phyloP scores from a whole-genome alignment of 352 stramenopile genomes.

The Pythium brassicae region DNA sequence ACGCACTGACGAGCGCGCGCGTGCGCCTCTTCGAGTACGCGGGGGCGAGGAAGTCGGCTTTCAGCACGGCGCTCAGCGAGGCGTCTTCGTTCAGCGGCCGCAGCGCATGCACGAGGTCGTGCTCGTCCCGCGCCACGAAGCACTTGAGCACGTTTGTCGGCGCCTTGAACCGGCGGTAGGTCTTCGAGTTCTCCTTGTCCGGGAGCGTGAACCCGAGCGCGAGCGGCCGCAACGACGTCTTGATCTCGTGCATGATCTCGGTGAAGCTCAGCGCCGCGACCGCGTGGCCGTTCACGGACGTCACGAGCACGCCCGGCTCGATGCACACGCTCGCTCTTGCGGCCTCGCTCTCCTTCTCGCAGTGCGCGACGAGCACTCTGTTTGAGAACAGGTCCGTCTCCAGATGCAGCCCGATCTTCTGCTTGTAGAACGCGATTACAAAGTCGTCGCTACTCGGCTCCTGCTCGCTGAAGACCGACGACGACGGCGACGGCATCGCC shows the following conservation, averaged over 20 bases:
- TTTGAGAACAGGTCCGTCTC: constrained; percentile 58
- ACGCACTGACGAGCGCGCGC: background rate
- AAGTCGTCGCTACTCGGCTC: constrained; percentile 31
- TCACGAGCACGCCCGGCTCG: constrained; percentile 49
- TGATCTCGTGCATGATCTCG: constrained; percentile 48
- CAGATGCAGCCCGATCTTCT: constrained; percentile 65
- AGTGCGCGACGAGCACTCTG: constrained; percentile 54
- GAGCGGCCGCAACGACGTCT: constrained; percentile 39
- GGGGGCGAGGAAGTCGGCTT: constrained; percentile 32
- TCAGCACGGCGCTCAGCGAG: constrained; percentile 45
- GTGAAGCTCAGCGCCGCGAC: constrained; percentile 37
- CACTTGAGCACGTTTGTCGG: constrained; percentile 49
- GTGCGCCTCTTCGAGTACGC: constrained; percentile 22
- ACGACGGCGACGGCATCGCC: background rate
- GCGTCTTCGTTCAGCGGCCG: constrained; percentile 44
- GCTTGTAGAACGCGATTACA: constrained; percentile 47
- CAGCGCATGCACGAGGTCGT: constrained; percentile 39
- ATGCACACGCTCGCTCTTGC: constrained; percentile 32
- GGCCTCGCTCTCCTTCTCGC: constrained; percentile 62
- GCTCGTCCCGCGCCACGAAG: constrained; percentile 37
- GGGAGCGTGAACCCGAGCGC: constrained; percentile 52
- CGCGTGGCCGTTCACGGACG: constrained; percentile 53
- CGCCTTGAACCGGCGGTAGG: constrained; percentile 39
- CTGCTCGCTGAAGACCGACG: constrained; percentile 1
- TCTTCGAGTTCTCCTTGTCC: constrained; percentile 17